Percentiles rank a stretch among this genome's conserved stretches.
Evolutionary conservation across 2,329 filamentous ascomycete species (phyloP).

Genomic region (Colletotrichum eleusines): DNA sequence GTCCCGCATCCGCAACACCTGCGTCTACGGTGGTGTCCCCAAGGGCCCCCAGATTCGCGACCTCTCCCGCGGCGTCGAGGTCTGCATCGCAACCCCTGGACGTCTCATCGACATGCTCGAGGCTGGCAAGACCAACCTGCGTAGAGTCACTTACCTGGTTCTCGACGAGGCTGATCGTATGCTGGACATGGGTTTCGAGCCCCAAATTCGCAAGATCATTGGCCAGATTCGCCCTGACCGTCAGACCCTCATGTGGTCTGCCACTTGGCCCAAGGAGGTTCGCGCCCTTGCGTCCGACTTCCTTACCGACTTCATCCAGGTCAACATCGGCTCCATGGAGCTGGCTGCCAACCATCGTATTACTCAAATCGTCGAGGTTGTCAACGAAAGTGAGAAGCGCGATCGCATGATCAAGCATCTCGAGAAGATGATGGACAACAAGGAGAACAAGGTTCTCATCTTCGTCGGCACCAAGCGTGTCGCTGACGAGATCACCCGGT

Average conservation of each 20-base stretch:
- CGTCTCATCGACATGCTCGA: constrained; percentile 99
- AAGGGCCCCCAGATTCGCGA: constrained; percentile 98
- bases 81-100: constrained; percentile 97
- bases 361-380: constrained; percentile 96
- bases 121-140: constrained; percentile 96
- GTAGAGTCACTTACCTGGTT: constrained; percentile 96
- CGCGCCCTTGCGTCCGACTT: constrained; percentile 91
- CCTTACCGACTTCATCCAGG: constrained; percentile 96
- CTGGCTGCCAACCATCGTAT: constrained; percentile 97
- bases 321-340: constrained; percentile 97
- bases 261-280: constrained; percentile 99
- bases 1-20: constrained; percentile 97
- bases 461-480: constrained; percentile 96
- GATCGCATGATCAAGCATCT: constrained; percentile 97
- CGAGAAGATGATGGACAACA: constrained; percentile 97
- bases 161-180: constrained; percentile 99
- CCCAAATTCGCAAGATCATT: constrained; percentile 99
- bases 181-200: constrained; percentile 99
- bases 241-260: constrained; percentile 99
- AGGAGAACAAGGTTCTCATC: constrained; percentile 93
- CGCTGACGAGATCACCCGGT: constrained; percentile 96
- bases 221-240: constrained; percentile 96
- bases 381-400: constrained; percentile 96
- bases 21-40: constrained; percentile 98
- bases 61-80: constrained; percentile 93